Conservation (phyloP, 345 rosid genomes). For the Arabidopsis suecica region DNA sequence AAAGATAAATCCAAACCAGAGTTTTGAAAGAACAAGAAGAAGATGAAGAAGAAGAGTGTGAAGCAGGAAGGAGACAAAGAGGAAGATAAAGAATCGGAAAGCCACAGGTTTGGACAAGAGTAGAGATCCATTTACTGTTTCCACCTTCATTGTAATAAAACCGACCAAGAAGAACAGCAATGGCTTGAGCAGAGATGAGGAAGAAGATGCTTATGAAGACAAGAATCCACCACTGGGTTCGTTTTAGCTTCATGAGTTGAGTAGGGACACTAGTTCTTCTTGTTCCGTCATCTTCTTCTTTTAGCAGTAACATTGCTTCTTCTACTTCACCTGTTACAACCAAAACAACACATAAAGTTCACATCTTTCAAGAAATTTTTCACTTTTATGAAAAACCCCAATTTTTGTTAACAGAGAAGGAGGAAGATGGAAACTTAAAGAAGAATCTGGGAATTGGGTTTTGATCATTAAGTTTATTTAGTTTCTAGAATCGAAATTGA, state of each 20-base stretch:
- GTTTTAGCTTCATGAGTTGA: conserved; percentile 46
- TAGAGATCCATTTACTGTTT: conserved; percentile 43
- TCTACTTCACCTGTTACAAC: conserved; percentile 20
- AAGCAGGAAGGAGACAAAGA: conserved; percentile 54
- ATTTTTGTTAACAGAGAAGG: conserved; percentile 1
- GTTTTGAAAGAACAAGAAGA: conserved; percentile 45
- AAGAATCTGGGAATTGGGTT: neutral
- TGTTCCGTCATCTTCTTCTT: conserved; percentile 16
- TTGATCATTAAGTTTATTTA: neutral
- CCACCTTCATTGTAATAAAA: conserved; percentile 43
- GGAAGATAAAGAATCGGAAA: conserved; percentile 74
- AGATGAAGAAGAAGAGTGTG: conserved; percentile 39
- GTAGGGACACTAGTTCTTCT: conserved; percentile 9
- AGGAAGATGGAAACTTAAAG: neutral
- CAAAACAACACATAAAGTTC: neutral
- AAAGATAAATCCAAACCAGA: conserved; percentile 53
- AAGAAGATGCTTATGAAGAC: conserved; percentile 48
- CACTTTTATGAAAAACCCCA: neutral
- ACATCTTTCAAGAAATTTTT: conserved; percentile 3
- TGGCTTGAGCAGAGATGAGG: conserved; percentile 65
- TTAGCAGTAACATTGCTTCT: conserved; percentile 5
- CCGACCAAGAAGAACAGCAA: conserved; percentile 54
- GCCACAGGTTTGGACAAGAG: conserved; percentile 50
- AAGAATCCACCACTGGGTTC: conserved; percentile 71
- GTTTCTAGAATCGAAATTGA: neutral